Evolutionary conservation across 75 land plant genomes (phyloP).

Genomic region (Pinus albicaulis): DNA sequence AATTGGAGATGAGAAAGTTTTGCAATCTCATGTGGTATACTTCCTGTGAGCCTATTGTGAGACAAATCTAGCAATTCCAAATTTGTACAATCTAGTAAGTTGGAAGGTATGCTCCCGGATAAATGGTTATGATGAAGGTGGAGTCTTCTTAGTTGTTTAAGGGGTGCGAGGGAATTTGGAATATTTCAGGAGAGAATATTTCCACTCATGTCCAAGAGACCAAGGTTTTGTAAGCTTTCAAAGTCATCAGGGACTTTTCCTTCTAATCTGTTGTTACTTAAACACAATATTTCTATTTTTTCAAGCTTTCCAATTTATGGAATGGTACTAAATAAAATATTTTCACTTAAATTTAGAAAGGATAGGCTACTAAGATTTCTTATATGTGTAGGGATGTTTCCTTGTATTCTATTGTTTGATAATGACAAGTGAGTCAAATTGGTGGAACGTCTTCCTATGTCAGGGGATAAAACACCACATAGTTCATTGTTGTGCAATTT

Average conservation of each 20-base stretch:
- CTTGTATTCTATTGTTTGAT: not conserved
- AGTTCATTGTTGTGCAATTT: not conserved
- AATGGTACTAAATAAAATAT: not conserved
- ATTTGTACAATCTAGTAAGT: too few relatives aligned
- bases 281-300: not conserved
- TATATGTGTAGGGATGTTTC: not conserved
- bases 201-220: too few relatives aligned
- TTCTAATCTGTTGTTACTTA: not conserved
- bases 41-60: too few relatives aligned
- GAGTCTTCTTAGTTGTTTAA: too few relatives aligned
- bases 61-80: too few relatives aligned
- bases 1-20: too few relatives aligned
- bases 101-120: too few relatives aligned
- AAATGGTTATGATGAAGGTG: too few relatives aligned
- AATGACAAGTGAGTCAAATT: not conserved
- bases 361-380: not conserved
- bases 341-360: not conserved
- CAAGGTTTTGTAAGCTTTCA: not conserved
- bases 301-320: not conserved
- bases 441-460: not conserved
- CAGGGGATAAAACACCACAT: not conserved
- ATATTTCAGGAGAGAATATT: too few relatives aligned
- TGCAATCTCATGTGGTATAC: too few relatives aligned
- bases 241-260: slow-evolving; percentile 4
- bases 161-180: too few relatives aligned